These are phyloP conservation scores for Lactarius psammicola DNA, from an alignment of 768 basidiomycete genomes.

Conservation along the genomic window DNA sequence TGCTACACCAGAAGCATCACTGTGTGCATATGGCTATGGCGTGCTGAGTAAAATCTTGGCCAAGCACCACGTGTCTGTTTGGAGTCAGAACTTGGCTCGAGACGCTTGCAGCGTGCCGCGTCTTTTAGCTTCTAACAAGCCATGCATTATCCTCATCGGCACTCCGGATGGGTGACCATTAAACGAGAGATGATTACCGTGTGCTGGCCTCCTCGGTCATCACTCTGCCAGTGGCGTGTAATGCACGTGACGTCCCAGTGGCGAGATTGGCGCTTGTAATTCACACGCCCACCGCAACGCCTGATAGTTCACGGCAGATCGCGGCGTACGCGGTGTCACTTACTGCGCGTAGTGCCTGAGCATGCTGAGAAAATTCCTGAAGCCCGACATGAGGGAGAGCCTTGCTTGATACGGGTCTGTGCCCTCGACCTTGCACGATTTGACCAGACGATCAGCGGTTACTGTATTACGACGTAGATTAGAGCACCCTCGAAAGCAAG, in stretches of 20 bases:
- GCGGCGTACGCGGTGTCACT: background rate
- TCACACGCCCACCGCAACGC: conserved; percentile 13
- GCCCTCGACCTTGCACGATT: conserved; percentile 1
- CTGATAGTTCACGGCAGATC: background rate
- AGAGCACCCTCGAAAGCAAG: background rate
- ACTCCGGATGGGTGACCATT: background rate
- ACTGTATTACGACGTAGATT: conserved; percentile 4
- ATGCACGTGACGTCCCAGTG: background rate
- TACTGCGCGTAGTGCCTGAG: background rate
- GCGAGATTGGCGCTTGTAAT: background rate
- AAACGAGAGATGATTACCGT: background rate
- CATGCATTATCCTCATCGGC: background rate
- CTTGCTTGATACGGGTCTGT: background rate
- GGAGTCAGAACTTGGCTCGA: background rate
- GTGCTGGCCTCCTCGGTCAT: background rate
- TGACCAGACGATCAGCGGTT: background rate
- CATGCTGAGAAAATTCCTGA: background rate
- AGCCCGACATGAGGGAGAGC: background rate
- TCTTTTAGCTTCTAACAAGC: background rate
- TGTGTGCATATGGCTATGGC: background rate
- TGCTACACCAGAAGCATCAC: background rate
- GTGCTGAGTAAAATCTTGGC: background rate
- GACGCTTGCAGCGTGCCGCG: background rate
- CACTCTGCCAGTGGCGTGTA: background rate
- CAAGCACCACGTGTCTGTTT: background rate